These are phyloP conservation scores for Ogataea zsoltii DNA, from an alignment of 805 yeast species.

Conservation along the genomic window DNA sequence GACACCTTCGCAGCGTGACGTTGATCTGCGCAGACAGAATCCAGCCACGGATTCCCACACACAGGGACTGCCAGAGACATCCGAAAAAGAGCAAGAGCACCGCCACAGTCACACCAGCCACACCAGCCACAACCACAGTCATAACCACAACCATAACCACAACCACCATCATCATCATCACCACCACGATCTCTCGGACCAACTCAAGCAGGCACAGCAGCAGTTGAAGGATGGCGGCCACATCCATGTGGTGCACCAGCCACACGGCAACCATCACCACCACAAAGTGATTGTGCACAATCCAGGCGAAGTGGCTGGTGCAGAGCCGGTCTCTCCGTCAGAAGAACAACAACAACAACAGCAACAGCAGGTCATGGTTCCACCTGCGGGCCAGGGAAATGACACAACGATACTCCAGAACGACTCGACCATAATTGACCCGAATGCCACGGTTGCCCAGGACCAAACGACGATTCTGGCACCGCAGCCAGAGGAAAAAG, in stretches of 20 bases:
- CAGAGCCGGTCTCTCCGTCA: background rate
- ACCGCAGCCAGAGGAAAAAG: conserved; percentile 1
- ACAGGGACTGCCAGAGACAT: too few relatives aligned
- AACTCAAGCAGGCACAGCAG: conserved; percentile 27
- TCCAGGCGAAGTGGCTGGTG: conserved; percentile 16
- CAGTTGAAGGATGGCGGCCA: conserved; percentile 30
- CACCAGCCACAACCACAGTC: background rate
- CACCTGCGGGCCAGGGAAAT: conserved; percentile 14
- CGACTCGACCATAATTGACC: conserved; percentile 29
- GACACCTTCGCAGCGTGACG: conserved; percentile 21
- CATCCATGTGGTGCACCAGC: conserved; percentile 32
- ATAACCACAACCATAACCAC: conserved; percentile 24
- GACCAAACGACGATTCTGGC: conserved; percentile 13
- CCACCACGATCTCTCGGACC: conserved; percentile 26
- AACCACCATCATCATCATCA: conserved; percentile 34
- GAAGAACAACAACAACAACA: conserved; percentile 1
- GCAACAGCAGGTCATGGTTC: background rate
- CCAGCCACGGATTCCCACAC: background rate
- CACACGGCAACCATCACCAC: conserved; percentile 32
- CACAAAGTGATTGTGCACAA: conserved; percentile 30
- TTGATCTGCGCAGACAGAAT: conserved; percentile 21
- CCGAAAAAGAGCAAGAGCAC: background rate
- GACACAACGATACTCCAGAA: conserved; percentile 30
- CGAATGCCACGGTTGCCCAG: conserved; percentile 23
- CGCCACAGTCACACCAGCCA: conserved; percentile 8